Evolutionary conservation across 768 basidiomycete genomes (phyloP).

Genomic region (Xerocomellus chrysenteron): DNA sequence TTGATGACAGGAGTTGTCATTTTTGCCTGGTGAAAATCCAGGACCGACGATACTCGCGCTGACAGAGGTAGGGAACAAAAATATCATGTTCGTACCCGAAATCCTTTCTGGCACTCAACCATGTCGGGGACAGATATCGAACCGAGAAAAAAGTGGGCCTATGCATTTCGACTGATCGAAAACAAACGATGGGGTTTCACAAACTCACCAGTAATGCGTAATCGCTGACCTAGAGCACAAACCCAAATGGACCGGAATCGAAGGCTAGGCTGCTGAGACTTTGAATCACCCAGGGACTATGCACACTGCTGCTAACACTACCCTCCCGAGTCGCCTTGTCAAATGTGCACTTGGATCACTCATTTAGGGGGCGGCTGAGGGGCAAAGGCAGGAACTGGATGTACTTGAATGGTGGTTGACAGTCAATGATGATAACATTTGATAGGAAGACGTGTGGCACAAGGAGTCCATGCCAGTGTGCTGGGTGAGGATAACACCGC

Average conservation of each 20-base stretch:
- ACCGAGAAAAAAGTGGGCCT: neutral
- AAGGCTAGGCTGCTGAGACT: neutral
- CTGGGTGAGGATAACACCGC: too few species aligned
- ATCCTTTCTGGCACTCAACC: neutral
- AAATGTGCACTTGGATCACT: too few species aligned
- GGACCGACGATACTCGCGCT: too few species aligned
- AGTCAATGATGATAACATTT: too few species aligned
- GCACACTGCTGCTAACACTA: too few species aligned
- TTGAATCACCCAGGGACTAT: neutral
- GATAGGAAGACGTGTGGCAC: too few species aligned
- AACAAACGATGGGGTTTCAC: neutral
- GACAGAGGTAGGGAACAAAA: neutral
- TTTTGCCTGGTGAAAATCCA: too few species aligned
- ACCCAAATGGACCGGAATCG: neutral
- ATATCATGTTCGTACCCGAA: neutral
- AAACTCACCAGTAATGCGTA: neutral
- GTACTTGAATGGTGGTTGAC: too few species aligned
- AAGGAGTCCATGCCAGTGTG: too few species aligned
- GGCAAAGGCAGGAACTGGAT: too few species aligned
- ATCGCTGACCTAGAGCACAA: neutral
- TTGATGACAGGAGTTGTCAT: neutral
- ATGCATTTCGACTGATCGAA: neutral
- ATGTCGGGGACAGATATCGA: neutral
- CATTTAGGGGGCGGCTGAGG: too few species aligned
- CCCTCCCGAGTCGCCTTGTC: too few species aligned